Evolutionary conservation across 2,329 filamentous ascomycete species (phyloP).

Genomic region (Aspergillus quadricinctus): DNA sequence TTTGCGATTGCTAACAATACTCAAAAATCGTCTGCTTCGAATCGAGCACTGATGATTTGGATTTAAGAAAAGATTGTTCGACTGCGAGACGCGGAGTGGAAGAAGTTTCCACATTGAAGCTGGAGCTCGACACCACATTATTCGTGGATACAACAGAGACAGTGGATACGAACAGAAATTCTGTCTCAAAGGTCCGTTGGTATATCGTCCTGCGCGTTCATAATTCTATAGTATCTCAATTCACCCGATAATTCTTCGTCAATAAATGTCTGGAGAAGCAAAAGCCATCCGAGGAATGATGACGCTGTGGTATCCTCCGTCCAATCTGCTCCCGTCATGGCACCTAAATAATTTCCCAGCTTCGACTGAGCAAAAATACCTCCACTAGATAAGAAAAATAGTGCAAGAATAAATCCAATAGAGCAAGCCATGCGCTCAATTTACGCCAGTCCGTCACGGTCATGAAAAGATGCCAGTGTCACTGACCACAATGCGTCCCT

Average conservation of each 20-base stretch:
- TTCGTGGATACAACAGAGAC: not conserved
- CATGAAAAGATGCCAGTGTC: conserved; percentile 7
- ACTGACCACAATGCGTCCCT: not conserved
- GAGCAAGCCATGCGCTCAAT: conserved; percentile 2
- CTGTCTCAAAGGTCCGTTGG: not conserved
- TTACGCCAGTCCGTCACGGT: conserved; percentile 20
- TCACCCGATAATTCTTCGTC: not conserved
- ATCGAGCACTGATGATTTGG: not conserved
- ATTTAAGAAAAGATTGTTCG: not conserved
- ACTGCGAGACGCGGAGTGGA: not conserved
- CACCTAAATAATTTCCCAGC: conserved; percentile 1
- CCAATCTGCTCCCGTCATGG: conserved; percentile 1
- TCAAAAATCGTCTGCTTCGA: not conserved
- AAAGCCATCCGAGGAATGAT: not conserved
- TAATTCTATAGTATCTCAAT: not conserved
- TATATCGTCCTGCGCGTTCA: not conserved
- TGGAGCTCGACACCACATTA: not conserved
- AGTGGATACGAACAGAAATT: not conserved
- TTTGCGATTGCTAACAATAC: conserved; percentile 2
- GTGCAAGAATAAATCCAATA: conserved; percentile 4
- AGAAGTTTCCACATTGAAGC: conserved; percentile 6
- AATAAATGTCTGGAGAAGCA: not conserved
- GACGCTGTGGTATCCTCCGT: not conserved
- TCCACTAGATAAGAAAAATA: conserved; percentile 1
- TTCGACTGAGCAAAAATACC: conserved; percentile 4